Percentiles rank a stretch among this genome's conserved stretches.
Evolutionary conservation across 176 grass and related monocot species (phyloP).

Genomic region (sorghum (Sorghum bicolor)): Sorghum_bicolor_NCBIv3 NC_012873.2:5927501-5928000

Average conservation of each 20-base stretch:
- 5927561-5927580: conserved; percentile 79
- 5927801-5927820: conserved; percentile 68
- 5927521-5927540: conserved; percentile 49
- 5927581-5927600: conserved; percentile 67
- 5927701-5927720: conserved; percentile 65
- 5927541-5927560: conserved; percentile 74
- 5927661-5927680: conserved; percentile 82
- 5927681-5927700: conserved; percentile 69
- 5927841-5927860: conserved; percentile 71
- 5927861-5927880: conserved; percentile 78
- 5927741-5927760: conserved; percentile 59
- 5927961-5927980: conserved; percentile 55
- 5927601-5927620: conserved; percentile 69
- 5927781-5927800: conserved; percentile 58
- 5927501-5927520: conserved; percentile 66
- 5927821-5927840: conserved; percentile 50
- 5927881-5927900: conserved; percentile 88
- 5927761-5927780: conserved; percentile 80
- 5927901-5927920: conserved; percentile 89
- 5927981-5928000: conserved; percentile 93
- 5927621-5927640: conserved; percentile 52
- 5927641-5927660: conserved; percentile 90
- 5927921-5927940: conserved; percentile 32
- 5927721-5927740: conserved; percentile 57
- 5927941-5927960: neutral